Evolutionary conservation across 345 rosid species (phyloP), one percentile per base, ranked within the genome.

Genomic region (Arabis alpina): DNA sequence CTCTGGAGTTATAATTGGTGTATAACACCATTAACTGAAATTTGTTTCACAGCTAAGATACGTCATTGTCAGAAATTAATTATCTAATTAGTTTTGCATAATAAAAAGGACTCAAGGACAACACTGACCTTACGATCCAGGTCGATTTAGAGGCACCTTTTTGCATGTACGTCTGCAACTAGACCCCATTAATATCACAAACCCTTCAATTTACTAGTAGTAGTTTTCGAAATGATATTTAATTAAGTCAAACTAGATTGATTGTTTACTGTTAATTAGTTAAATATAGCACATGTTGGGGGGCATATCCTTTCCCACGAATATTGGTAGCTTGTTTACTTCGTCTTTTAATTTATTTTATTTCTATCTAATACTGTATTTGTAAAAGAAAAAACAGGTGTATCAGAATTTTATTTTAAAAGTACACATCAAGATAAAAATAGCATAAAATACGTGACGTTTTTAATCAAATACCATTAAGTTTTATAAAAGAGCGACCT

Each of bases 121-220:
- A 72, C 12, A 34, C 41, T 61, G 69, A 55, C 43, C n/a, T 72
- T 14, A 56, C 39, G 16, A 37, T 64, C 64, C 76, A 55, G 58
- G 76, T 72, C 64, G 71, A 45, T 55, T 47, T 45, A 27, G 51
- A 64, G 70, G 71, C 62, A 62, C 63, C 70, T 71, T 62, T 62
- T 71, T 51, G 55, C 69, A 62, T 53, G 62, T 53, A 71, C 39
- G 62, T 42, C 27, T 61, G 47, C 54, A 43, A 54, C 39, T 61
- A 62, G 62, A 44, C 69, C 63, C 24, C 52, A 55, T 47, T 45
- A 56, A 63, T 45, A 44, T 54, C 49, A n/a, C 63, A 37, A 47
- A 37, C 43, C 30, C 45, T 34, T 45, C 47, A 32, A 2, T 32
- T 44, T 27, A 45, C 44, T 44, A 62, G 3, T 23, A 61, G 12